Percentiles rank a stretch among this genome's conserved stretches.
Evolutionary conservation across 192 early-diverging fungal species (phyloP).

Genomic region (Lunasporangiospora selenospora): DNA sequence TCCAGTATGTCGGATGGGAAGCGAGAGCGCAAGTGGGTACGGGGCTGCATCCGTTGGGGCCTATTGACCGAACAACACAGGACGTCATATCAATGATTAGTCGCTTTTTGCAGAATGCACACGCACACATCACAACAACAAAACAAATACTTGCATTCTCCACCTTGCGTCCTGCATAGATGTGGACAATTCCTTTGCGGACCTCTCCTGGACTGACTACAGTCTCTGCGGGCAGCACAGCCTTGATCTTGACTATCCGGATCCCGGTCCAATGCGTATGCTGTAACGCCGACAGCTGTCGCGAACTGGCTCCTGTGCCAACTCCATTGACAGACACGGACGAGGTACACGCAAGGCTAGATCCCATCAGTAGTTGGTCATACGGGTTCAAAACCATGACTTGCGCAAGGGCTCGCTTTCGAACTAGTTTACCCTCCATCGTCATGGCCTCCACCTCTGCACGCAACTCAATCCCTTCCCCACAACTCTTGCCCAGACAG

Average conservation of each 20-base stretch:
- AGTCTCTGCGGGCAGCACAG: slow-evolving; percentile 50
- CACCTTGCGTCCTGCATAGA: slow-evolving; percentile 51
- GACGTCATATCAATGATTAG: neutral
- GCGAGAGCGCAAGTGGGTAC: slow-evolving; percentile 47
- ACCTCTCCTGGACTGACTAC: slow-evolving; percentile 22
- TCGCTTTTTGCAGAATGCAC: neutral
- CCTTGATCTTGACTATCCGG: slow-evolving; percentile 57
- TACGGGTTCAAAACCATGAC: slow-evolving; percentile 47
- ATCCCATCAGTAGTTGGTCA: slow-evolving; percentile 1
- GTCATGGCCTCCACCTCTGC: slow-evolving; percentile 43
- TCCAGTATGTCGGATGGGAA: slow-evolving; percentile 43
- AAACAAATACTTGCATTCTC: slow-evolving; percentile 23
- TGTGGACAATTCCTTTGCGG: slow-evolving; percentile 49
- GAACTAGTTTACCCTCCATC: slow-evolving; percentile 22
- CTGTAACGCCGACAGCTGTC: neutral
- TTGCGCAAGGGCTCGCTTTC: slow-evolving; percentile 29
- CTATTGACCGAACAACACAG: too few relatives aligned
- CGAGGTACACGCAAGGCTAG: too few relatives aligned
- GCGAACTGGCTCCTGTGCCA: slow-evolving; percentile 1
- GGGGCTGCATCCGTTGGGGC: slow-evolving; percentile 28
- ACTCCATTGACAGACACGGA: slow-evolving; percentile 4
- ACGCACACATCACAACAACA: neutral
- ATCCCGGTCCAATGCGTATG: slow-evolving; percentile 29
- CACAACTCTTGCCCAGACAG: slow-evolving; percentile 35
- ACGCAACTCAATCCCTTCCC: slow-evolving; percentile 27